Base-by-base conservation (phyloP, 345 rosid genomes). In the Arabidopsis arenosa region DNA sequence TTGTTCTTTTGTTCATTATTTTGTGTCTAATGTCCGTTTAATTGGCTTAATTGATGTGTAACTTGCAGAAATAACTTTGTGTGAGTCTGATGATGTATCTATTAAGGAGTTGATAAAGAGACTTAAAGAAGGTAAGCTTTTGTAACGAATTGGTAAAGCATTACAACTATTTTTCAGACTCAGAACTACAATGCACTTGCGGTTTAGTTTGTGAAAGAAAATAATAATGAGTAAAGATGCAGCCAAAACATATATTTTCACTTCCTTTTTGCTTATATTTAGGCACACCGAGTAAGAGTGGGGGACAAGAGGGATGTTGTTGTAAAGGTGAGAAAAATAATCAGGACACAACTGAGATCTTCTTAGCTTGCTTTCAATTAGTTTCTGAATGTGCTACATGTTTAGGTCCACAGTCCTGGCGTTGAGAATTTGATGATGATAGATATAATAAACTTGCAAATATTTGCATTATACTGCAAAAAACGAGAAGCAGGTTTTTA, bases 321-420 rank as follows among this genome's bases (percentile, higher is more conserved):
- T 70, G 96, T 95, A 53, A 95, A 95, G 96, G 99, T 90, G 77
- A 84, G 65, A 2, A 23, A 53, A 26, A 68, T 5, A 68, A 55
- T 62, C 56, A 30, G 26, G 32, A 72, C 33, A 61, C 66, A 72
- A 55, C 49, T 68, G 69, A 44, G 10, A 68, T 53, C 77, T 52
- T 64, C 39, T 15, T 40, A 2, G 35, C 56, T 0, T 48, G 28
- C 58, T 56, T 43, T 61, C 23, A 12, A 3, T 33, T 47, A 61
- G 51, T 32, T 68, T 66, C 76, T 80, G 71, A 85, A 60, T 65
- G 53, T 76, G 53, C 23, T 56, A 54, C 71, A 44, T 83, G 57
- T 77, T 51, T 80, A 95, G 97, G 96, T 92, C 66, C 99, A 95
- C 82, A 97, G 90, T 84, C 99, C 96, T 44, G 97, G 97, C 71